Conservation (phyloP, 352 stramenopile species). For the Phytophthora cryptogea region DNA sequence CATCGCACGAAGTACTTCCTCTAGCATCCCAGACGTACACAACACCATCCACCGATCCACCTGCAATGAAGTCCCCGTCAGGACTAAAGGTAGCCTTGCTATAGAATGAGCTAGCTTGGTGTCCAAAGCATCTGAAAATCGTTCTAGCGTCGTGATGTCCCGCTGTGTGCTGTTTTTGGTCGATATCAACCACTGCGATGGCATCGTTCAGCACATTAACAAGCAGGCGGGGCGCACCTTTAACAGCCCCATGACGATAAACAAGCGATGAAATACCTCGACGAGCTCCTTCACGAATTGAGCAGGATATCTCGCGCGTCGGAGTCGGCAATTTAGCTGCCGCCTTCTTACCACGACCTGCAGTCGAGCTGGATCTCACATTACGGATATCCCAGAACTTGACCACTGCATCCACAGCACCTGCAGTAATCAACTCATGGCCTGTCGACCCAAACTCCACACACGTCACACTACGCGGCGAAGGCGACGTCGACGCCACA, state of each 20-base stretch:
- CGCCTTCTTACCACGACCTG: conserved; percentile 16
- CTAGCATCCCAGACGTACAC: conserved; percentile 66
- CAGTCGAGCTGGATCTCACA: conserved; percentile 24
- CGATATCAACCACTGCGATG: conserved; percentile 58
- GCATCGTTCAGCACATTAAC: conserved; percentile 70
- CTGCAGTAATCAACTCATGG: conserved; percentile 57
- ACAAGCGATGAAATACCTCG: conserved; percentile 66
- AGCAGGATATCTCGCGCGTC: conserved; percentile 48
- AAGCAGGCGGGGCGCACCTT: conserved; percentile 43
- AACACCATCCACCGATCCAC: conserved; percentile 52
- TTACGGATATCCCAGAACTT: conserved; percentile 75
- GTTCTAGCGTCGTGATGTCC: conserved; percentile 11
- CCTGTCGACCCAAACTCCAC: conserved; percentile 58
- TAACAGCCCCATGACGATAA: conserved; percentile 34
- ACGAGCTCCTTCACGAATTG: conserved; percentile 32
- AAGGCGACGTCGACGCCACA: conserved; percentile 12
- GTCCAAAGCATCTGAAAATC: conserved; percentile 50
- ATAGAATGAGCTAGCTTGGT: conserved; percentile 69
- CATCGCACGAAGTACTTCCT: conserved; percentile 16
- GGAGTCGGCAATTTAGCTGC: conserved; percentile 17
- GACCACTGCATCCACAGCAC: conserved; percentile 60
- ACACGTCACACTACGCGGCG: conserved; percentile 69
- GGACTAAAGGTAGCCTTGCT: conserved; percentile 64
- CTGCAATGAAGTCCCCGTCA: conserved; percentile 62
- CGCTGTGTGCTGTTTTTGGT: conserved; percentile 12